These are phyloP conservation scores for Trichoderma simmonsii DNA, from an alignment of 2,329 filamentous ascomycete genomes.

Conservation along the genomic window DNA sequence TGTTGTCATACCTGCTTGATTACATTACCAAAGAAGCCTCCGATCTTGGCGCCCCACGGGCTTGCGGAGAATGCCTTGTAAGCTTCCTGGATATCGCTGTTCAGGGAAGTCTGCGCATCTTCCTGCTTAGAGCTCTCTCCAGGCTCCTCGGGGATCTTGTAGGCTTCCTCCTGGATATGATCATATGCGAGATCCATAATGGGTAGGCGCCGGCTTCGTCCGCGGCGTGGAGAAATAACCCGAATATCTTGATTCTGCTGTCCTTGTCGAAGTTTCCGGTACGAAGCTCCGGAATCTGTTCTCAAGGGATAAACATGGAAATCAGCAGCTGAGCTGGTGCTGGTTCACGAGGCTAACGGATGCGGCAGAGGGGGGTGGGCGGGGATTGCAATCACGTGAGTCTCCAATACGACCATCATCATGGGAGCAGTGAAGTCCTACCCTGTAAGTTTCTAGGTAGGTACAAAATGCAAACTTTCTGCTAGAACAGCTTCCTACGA, in stretches of 20 bases:
- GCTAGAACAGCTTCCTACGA: not conserved
- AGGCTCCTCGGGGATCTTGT: conserved; percentile 54
- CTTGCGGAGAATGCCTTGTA: conserved; percentile 91
- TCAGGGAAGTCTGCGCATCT: conserved; percentile 58
- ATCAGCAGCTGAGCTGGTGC: conserved; percentile 3
- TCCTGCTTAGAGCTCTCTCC: conserved; percentile 41
- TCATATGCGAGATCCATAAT: conserved; percentile 96
- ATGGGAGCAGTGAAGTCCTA: not conserved
- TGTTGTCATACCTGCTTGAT: conserved; percentile 70
- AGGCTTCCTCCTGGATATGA: conserved; percentile 83
- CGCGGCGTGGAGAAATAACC: not conserved
- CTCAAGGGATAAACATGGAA: not conserved
- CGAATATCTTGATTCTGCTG: not conserved
- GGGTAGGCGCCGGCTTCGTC: not conserved
- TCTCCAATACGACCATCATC: not conserved
- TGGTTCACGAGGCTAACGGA: conserved; percentile 9
- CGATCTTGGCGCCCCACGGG: conserved; percentile 85
- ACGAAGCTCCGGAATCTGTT: not conserved
- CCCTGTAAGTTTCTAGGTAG: not conserved
- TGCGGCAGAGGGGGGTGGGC: not conserved
- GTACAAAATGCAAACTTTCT: not conserved
- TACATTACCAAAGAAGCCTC: conserved; percentile 86
- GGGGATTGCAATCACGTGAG: conserved; percentile 13
- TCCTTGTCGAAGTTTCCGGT: not conserved
- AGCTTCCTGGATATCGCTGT: conserved; percentile 87